phyloP scores from a whole-genome alignment of 75 land plant genomes.

The Cryptomeria japonica region DNA sequence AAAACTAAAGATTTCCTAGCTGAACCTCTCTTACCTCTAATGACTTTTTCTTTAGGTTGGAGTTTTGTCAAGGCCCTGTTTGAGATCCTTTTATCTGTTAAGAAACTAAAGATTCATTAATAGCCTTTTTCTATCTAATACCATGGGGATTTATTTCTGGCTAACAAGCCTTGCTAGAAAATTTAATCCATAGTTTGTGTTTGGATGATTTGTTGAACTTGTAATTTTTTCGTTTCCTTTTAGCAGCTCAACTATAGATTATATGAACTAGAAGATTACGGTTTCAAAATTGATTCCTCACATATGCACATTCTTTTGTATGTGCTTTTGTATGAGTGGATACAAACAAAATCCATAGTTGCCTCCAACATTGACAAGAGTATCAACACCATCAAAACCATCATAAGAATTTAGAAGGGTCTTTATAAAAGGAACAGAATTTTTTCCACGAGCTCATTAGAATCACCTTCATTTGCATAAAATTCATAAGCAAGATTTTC shows the following conservation, averaged over 20 bases:
- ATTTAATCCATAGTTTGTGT: no score
- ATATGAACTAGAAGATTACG: not conserved
- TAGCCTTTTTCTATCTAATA: no score
- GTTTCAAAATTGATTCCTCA: slow-evolving; percentile 66
- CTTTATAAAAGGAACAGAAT: slow-evolving; percentile 60
- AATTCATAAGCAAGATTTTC: slow-evolving; percentile 51
- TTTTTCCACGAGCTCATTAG: slow-evolving; percentile 50
- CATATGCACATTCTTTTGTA: slow-evolving; percentile 27
- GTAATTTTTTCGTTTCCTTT: not conserved
- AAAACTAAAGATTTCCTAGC: no score
- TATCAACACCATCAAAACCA: slow-evolving; percentile 48
- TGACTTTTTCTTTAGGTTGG: no score
- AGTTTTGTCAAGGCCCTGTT: no score
- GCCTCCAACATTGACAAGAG: slow-evolving; percentile 77
- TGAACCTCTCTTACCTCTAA: no score
- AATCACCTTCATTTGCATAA: slow-evolving; percentile 35
- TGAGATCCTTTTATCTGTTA: no score
- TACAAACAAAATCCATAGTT: slow-evolving; percentile 56
- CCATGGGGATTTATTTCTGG: not conserved
- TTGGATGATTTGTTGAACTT: not conserved
- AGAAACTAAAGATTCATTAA: no score
- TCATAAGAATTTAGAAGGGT: slow-evolving; percentile 47
- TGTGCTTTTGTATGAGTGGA: slow-evolving; percentile 51
- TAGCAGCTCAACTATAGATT: not conserved
- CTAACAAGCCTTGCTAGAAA: no score